phyloP scores from a whole-genome alignment of 2,329 filamentous ascomycete species.

The Cladosporium sp. region DNA sequence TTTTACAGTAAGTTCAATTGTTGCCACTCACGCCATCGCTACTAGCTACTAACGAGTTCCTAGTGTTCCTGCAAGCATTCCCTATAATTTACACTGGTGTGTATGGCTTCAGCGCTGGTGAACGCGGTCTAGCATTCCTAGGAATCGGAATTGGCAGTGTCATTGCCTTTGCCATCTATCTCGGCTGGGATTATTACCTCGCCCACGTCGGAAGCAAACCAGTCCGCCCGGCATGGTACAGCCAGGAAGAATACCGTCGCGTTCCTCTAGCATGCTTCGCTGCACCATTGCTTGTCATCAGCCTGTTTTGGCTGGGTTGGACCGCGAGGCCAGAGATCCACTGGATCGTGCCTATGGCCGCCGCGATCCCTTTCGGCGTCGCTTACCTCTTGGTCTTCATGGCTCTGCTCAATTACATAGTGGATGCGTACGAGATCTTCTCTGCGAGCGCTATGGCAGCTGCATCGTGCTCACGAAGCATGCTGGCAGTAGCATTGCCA shows the following conservation, averaged over 20 bases:
- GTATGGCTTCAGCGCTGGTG: conserved; percentile 65
- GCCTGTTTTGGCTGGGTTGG: conserved; percentile 49
- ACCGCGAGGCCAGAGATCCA: conserved; percentile 40
- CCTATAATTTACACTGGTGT: conserved; percentile 64
- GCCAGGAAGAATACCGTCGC: conserved; percentile 66
- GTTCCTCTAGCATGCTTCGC: conserved; percentile 72
- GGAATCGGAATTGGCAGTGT: conserved; percentile 66
- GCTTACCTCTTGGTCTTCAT: conserved; percentile 54
- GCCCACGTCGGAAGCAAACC: conserved; percentile 49
- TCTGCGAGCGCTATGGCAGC: conserved; percentile 79
- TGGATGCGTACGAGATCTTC: conserved; percentile 70
- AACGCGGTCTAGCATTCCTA: conserved; percentile 68
- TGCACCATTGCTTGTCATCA: conserved; percentile 51
- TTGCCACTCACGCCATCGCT: no score
- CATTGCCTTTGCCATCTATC: conserved; percentile 58
- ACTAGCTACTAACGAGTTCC: conserved; percentile 24
- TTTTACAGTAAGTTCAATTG: conserved; percentile 54
- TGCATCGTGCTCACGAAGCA: conserved; percentile 76
- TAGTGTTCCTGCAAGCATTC: conserved; percentile 73
- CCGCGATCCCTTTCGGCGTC: conserved; percentile 48
- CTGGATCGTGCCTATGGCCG: conserved; percentile 48
- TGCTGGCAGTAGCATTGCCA: conserved; percentile 67
- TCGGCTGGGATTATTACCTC: conserved; percentile 65
- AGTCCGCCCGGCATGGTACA: conserved; percentile 56
- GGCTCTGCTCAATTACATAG: conserved; percentile 61